Evolutionary conservation across 2,329 filamentous ascomycete species (phyloP).

Genomic region (Fusarium pseudograminearum): DNA sequence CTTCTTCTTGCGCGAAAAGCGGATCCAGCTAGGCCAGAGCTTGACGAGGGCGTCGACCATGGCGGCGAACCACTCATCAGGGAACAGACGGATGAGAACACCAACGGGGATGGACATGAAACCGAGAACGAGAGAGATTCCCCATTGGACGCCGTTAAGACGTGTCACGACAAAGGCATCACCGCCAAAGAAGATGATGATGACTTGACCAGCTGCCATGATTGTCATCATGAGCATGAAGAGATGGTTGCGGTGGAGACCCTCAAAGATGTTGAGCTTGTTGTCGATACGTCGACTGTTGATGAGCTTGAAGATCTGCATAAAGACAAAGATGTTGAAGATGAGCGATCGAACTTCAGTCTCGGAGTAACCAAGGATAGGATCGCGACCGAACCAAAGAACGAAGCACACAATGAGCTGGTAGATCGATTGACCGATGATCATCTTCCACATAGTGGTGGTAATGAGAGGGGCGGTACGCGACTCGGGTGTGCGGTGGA

Average conservation of each 20-base stretch:
- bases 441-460: slow-evolving; percentile 76
- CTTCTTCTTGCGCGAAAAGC: slow-evolving; percentile 35
- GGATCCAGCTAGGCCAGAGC: slow-evolving; percentile 38
- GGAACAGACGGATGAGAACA: slow-evolving; percentile 79
- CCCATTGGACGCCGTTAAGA: slow-evolving; percentile 81
- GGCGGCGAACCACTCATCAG: slow-evolving; percentile 65
- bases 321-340: slow-evolving; percentile 78
- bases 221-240: slow-evolving; percentile 50
- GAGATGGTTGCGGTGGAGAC: slow-evolving; percentile 53
- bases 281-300: slow-evolving; percentile 81
- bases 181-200: slow-evolving; percentile 55
- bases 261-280: slow-evolving; percentile 88
- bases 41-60: slow-evolving; percentile 22
- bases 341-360: slow-evolving; percentile 65
- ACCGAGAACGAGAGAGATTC: slow-evolving; percentile 80
- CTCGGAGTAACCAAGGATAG: slow-evolving; percentile 61
- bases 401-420: slow-evolving; percentile 69
- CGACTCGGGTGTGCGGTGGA: slow-evolving; percentile 63
- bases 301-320: slow-evolving; percentile 78
- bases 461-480: slow-evolving; percentile 81
- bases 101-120: slow-evolving; percentile 79
- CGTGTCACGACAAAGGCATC: slow-evolving; percentile 74
- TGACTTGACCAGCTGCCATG: slow-evolving; percentile 44
- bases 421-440: slow-evolving; percentile 69
- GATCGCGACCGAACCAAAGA: slow-evolving; percentile 68